These are phyloP conservation scores for Alisma plantagoaquatica DNA, from an alignment of 106 monocot species.

Conservation along the genomic window DNA sequence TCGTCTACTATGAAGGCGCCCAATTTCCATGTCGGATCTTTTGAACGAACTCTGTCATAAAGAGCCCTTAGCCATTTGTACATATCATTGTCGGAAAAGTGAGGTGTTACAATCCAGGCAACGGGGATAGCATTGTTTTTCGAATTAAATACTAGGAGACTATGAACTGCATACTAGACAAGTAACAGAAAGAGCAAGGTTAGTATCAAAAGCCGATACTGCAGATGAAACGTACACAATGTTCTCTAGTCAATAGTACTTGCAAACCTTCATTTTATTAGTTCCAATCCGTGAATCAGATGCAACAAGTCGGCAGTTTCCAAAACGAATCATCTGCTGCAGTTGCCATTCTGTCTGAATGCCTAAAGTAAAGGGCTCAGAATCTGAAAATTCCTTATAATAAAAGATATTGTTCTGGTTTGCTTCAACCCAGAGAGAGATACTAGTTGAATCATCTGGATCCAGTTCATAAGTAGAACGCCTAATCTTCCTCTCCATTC, in stretches of 20 bases:
- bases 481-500: conserved; percentile 93
- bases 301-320: conserved; percentile 62
- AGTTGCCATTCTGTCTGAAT: conserved; percentile 98
- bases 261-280: conserved; percentile 75
- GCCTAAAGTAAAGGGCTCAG: conserved; percentile 80
- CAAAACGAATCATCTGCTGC: conserved; percentile 85
- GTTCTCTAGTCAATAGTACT: neutral
- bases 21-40: conserved; percentile 92
- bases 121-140: conserved; percentile 86
- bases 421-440: conserved; percentile 60
- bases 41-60: conserved; percentile 74
- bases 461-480: conserved; percentile 76
- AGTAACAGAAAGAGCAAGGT: conserved; percentile 5
- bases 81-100: conserved; percentile 46
- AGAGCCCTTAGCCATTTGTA: conserved; percentile 75
- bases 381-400: conserved; percentile 79
- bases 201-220: neutral
- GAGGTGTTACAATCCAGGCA: conserved; percentile 82
- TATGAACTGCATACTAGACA: conserved; percentile 75
- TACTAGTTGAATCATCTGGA: conserved; percentile 57
- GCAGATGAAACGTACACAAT: neutral
- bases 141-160: conserved; percentile 77
- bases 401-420: conserved; percentile 62
- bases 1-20: conserved; percentile 93
- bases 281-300: conserved; percentile 84